Evolutionary conservation across 768 basidiomycete genomes (phyloP).

Genomic region (Tricholoma saponaceum): DNA sequence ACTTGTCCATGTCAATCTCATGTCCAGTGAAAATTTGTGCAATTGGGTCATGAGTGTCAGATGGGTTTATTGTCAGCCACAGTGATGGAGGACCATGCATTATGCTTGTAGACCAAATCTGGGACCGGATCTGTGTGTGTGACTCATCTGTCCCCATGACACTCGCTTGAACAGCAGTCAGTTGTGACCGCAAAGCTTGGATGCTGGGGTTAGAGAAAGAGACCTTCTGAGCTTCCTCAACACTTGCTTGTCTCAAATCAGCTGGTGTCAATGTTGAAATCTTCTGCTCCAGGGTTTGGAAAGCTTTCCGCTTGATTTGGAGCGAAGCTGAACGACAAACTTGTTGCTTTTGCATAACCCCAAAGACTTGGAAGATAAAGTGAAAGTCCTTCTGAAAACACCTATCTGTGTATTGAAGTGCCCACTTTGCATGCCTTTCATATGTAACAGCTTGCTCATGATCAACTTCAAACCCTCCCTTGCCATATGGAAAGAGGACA

Average conservation of each 20-base stretch:
- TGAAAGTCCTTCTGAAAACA: neutral
- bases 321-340: constrained; percentile 1
- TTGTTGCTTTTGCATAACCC: neutral
- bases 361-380: neutral
- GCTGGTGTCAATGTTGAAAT: neutral
- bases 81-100: constrained; percentile 19
- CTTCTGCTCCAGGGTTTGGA: neutral
- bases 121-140: neutral
- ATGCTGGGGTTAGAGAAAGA: neutral
- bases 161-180: neutral
- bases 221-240: neutral
- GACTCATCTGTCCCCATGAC: neutral
- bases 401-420: neutral
- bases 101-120: neutral
- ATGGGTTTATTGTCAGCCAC: constrained; percentile 33
- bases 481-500: constrained; percentile 30
- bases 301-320: neutral
- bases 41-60: constrained; percentile 29
- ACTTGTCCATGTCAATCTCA: constrained; percentile 30
- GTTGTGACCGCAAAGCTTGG: neutral
- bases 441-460: neutral
- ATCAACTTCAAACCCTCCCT: constrained; percentile 26
- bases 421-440: neutral
- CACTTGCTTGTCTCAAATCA: neutral
- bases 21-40: constrained; percentile 33